Conservation (phyloP, 331 rosid genomes). For the Pyrus hybrid region DNA sequence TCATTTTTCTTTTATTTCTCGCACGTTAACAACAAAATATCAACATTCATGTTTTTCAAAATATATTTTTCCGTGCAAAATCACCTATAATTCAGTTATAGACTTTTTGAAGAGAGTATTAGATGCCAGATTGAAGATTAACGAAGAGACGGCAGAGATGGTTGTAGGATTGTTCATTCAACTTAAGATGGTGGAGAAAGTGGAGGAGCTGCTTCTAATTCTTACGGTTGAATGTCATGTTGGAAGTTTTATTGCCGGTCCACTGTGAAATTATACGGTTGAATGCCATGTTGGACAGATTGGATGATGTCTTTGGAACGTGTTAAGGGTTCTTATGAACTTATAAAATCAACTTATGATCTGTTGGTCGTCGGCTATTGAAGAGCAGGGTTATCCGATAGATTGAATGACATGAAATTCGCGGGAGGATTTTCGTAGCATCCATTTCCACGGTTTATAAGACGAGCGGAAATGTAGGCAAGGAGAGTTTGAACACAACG, state of each 20-base stretch:
- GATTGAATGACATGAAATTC: slow-evolving; percentile 31
- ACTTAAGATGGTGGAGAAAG: slow-evolving; percentile 30
- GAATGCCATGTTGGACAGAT: slow-evolving; percentile 38
- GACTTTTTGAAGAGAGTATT: slow-evolving; percentile 32
- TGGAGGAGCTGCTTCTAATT: slow-evolving; percentile 46
- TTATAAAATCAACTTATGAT: slow-evolving; percentile 34
- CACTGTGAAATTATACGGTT: slow-evolving; percentile 41
- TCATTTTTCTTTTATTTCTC: too few species aligned
- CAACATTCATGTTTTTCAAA: too few species aligned
- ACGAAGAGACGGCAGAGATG: slow-evolving; percentile 29
- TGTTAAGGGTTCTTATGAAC: slow-evolving; percentile 19
- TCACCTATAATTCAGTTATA: slow-evolving; percentile 2
- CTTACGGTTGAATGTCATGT: not conserved
- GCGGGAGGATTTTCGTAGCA: not conserved
- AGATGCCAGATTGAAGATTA: slow-evolving; percentile 31
- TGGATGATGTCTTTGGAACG: slow-evolving; percentile 50
- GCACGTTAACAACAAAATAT: too few species aligned
- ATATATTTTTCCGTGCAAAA: too few species aligned
- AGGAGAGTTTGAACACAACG: too few species aligned
- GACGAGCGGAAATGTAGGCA: too few species aligned
- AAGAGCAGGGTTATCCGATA: slow-evolving; percentile 38
- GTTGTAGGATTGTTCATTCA: slow-evolving; percentile 33
- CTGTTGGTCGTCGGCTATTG: slow-evolving; percentile 42
- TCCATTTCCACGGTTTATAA: too few species aligned
- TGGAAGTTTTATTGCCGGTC: slow-evolving; percentile 14